Base-by-base conservation (phyloP, 2,329 filamentous ascomycete genomes). In the Ceratocystis alfenasii region DNA sequence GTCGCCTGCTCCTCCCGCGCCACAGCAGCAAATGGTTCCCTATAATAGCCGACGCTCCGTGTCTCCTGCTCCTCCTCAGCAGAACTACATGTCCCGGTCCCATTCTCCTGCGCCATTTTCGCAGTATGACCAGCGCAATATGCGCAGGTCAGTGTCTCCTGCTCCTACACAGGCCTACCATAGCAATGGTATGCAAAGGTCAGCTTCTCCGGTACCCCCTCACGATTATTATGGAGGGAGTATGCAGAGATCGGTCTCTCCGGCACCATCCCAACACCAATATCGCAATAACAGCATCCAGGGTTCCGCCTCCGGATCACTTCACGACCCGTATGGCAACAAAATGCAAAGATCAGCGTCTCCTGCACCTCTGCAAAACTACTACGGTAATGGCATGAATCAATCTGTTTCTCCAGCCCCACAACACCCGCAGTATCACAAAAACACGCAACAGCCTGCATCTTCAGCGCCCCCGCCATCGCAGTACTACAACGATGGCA, bases 141-240 rank as follows among this genome's bases (percentile, higher is more conserved):
- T 70, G 46, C 50, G 45, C 12, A 30, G 68, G 41, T 63, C 62
- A 17, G 53, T 22, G 15, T 68, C 67, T 15, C 62, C 67, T 69
- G 69, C 60, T n/a, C 59, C 68, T 15, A 66, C 66, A 17, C 66
- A 64, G 17, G 61, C 63, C 22, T 59, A 61, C 17, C 45, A 63
- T 45, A 63, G 53, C 28, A 59, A 59, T 22, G 60, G 68, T 66
- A 68, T 70, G 45, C 72, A 73, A 7, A 72, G 77, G 69, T 72
- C 73, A 5, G 71, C 74, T 46, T 79, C 77, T 5, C 78, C 76
- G 3, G 72, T 72, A 1, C 76, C 75, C 4, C 74, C 73, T 4
- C 73, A 73, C 33, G 69, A 70, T 66, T 73, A 71, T 72, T 73
- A 44, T 15, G 36, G 59, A 28, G 62, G 53, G 36, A 59, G 57